Base-by-base conservation (phyloP, 2,329 filamentous ascomycete species). In the Atkinsonella hypoxylon region DNA sequence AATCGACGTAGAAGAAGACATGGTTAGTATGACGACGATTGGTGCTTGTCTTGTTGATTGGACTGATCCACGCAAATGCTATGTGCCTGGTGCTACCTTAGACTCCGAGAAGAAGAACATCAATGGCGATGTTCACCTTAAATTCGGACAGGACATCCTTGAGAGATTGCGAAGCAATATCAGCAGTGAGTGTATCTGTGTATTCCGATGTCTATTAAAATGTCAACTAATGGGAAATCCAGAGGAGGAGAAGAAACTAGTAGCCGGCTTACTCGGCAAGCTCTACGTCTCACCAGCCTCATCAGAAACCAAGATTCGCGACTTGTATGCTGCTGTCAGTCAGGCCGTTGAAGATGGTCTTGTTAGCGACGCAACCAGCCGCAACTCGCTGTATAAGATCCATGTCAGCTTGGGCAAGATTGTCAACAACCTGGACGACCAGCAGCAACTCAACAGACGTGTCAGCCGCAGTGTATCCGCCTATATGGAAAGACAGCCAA, bases 21-120 rank as follows among this genome's bases (percentile, higher is more conserved):
- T 94, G 81, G 86, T 91, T 9, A 82, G 83, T 58, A 77, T 94
- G 56, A 77, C 80, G 42, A 79, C 83, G 3, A 87, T 95, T 52
- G 89, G 87, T 1, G 82, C 87, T 3, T 91, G 89, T 61, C 71
- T 97, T 8, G 81, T 90, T 0, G 91, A 97, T 64, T 97, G 91
- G 93, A 97, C 91, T 0, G 91, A 97, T 64, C 89, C 90, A 38
- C 76, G 91, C 47, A 90, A 94, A 65, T 87, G 71, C 69, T 86
- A 69, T 68, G 76, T 65, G 51, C 75, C 70, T 56, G 71, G 67
- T 4, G 58, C 69, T 1, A 60, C 75, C 1, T 68, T 71, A 52
- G 79, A 85, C 46, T 73, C 72, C 1, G 75, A 78, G 49, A 83
- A 79, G 66, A 83, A 77, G 70, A 73, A 71, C 48, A 77, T 87